Evolutionary conservation across 1,284 basidiomycete genomes (phyloP).

Genomic region (Trichosporon faecale): DNA sequence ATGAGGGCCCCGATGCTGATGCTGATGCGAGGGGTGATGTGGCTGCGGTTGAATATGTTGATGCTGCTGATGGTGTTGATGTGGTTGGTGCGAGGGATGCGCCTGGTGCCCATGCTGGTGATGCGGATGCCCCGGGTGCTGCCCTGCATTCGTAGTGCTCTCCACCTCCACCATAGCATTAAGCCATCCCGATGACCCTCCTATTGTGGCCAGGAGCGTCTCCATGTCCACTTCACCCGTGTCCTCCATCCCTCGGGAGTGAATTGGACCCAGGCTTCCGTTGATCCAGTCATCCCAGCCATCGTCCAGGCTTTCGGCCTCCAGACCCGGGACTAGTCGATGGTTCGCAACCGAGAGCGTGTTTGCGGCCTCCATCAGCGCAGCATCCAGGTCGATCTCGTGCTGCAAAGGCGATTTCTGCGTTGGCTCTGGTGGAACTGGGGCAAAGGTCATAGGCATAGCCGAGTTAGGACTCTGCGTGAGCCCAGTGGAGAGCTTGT

Average conservation of each 20-base stretch:
- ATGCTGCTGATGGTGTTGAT: background rate
- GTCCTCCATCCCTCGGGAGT: background rate
- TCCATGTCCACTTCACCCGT: background rate
- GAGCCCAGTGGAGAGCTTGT: background rate
- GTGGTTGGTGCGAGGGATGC: background rate
- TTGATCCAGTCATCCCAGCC: constrained; percentile 6
- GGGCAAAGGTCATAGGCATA: background rate
- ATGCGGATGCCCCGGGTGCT: background rate
- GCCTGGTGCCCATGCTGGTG: background rate
- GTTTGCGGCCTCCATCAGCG: background rate
- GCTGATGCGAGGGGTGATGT: background rate
- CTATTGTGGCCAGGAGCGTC: background rate
- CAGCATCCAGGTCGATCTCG: background rate
- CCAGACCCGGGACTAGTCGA: background rate
- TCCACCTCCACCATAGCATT: constrained; percentile 3
- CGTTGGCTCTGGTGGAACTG: background rate
- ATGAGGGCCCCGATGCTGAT: background rate
- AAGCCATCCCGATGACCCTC: background rate
- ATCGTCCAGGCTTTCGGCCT: background rate
- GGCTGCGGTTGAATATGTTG: no score
- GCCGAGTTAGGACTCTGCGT: background rate
- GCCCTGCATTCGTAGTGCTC: background rate
- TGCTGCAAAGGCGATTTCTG: background rate
- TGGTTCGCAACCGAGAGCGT: background rate
- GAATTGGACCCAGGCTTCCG: background rate